Conservation (phyloP, 1,139 yeast species). For the Suhomyces guaymorum region DNA sequence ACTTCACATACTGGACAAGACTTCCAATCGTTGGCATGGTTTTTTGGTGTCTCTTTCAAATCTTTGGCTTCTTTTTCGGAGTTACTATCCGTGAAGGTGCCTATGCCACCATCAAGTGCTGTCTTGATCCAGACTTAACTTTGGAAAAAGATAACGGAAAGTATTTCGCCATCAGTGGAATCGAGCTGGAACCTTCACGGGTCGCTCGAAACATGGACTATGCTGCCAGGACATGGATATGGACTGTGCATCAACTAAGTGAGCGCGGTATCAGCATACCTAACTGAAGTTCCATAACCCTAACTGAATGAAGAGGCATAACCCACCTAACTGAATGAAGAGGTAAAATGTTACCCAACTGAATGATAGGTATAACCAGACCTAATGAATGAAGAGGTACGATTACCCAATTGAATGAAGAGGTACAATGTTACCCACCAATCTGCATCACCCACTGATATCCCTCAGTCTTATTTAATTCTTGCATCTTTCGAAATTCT, state of each 20-base stretch:
- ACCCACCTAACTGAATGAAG: too few species aligned
- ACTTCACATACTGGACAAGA: constrained; percentile 74
- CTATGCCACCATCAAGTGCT: constrained; percentile 62
- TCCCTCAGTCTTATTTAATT: too few species aligned
- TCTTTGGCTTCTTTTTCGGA: constrained; percentile 69
- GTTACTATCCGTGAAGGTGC: constrained; percentile 74
- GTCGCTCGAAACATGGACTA: constrained; percentile 61
- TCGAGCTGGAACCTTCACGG: constrained; percentile 52
- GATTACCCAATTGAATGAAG: too few species aligned
- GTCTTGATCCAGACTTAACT: constrained; percentile 55
- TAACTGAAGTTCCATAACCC: too few species aligned
- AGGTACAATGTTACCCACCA: too few species aligned
- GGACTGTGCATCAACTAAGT: constrained; percentile 69
- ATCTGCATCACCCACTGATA: too few species aligned
- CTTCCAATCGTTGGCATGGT: constrained; percentile 73
- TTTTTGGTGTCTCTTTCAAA: constrained; percentile 68
- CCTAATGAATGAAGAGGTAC: too few species aligned
- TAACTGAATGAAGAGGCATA: too few species aligned
- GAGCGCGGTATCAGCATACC: constrained; percentile 41
- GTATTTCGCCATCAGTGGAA: constrained; percentile 63
- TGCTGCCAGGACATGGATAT: constrained; percentile 78
- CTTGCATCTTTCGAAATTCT: background rate
- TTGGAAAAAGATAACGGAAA: constrained; percentile 65
- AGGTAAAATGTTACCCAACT: too few species aligned
- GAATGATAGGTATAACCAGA: too few species aligned